Conservation (phyloP, 768 basidiomycete genomes). For the Phanerochaete sordida region DNA sequence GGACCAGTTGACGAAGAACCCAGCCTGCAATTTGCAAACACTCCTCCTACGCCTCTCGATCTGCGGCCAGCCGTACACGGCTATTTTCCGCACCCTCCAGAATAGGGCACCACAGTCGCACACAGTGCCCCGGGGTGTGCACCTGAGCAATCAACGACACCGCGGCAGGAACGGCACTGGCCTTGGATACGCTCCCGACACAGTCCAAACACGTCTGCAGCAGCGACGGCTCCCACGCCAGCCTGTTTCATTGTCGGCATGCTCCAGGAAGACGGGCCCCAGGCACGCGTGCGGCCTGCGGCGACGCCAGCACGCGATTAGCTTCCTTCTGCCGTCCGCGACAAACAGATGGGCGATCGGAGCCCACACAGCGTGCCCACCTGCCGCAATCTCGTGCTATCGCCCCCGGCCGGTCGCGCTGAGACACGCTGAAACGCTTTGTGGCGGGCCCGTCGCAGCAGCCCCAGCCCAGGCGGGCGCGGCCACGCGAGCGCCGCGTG, state of each 20-base stretch:
- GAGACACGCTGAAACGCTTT: slow-evolving; percentile 5
- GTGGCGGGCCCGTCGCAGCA: neutral
- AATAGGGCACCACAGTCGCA: too few relatives aligned
- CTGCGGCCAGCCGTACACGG: too few relatives aligned
- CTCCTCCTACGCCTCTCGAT: too few relatives aligned
- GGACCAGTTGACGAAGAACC: too few relatives aligned
- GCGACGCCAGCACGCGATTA: neutral
- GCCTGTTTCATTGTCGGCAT: neutral
- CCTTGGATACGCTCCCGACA: neutral
- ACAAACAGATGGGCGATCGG: neutral
- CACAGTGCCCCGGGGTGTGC: too few relatives aligned
- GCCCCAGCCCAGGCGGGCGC: neutral
- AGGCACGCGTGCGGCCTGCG: neutral
- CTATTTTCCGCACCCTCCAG: too few relatives aligned
- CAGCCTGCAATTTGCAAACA: too few relatives aligned
- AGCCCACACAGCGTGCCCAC: neutral
- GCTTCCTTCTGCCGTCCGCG: neutral
- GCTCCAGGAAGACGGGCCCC: neutral
- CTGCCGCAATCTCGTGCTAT: neutral
- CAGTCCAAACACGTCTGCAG: neutral
- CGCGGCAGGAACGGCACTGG: neutral
- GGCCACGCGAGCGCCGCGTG: neutral
- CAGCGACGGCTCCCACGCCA: neutral
- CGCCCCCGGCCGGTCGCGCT: neutral
- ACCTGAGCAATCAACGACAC: too few relatives aligned